Evolutionary conservation across 441 rosid species (phyloP).

Genomic region (Pelargonium exstipulatum): DNA sequence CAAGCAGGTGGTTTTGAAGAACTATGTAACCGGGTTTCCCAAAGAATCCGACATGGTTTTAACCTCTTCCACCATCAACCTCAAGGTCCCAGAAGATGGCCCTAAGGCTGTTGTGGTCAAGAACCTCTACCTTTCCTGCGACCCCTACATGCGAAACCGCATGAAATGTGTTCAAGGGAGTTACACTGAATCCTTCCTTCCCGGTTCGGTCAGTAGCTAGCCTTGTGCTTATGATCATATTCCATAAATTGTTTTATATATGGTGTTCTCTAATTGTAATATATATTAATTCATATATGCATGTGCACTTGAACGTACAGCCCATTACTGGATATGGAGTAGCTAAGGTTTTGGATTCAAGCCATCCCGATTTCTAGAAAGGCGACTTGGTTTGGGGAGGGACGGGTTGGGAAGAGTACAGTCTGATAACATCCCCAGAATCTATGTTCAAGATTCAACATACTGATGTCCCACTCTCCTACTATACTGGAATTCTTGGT

Average conservation of each 20-base stretch:
- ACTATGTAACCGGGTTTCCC: constrained; percentile 28
- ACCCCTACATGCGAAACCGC: constrained; percentile 28
- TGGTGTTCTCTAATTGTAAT: not conserved
- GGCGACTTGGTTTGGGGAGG: constrained; percentile 29
- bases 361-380: constrained; percentile 18
- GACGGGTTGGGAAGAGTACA: constrained; percentile 25
- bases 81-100: constrained; percentile 8
- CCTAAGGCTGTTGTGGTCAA: constrained; percentile 19
- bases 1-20: constrained; percentile 38
- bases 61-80: not conserved
- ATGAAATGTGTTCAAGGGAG: constrained; percentile 5
- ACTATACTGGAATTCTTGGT: constrained; percentile 24
- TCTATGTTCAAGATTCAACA: constrained; percentile 15
- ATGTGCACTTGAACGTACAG: constrained; percentile 7
- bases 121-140: constrained; percentile 32
- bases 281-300: no score
- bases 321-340: constrained; percentile 27
- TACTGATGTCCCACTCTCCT: constrained; percentile 21
- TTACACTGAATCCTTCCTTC: constrained; percentile 10
- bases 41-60: constrained; percentile 35
- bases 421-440: constrained; percentile 14
- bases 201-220: constrained; percentile 14
- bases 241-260: not conserved
- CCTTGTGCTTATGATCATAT: no score
- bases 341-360: constrained; percentile 24